phyloP scores from a whole-genome alignment of 163 green algal genomes.

The Dunaliella salina region DNA sequence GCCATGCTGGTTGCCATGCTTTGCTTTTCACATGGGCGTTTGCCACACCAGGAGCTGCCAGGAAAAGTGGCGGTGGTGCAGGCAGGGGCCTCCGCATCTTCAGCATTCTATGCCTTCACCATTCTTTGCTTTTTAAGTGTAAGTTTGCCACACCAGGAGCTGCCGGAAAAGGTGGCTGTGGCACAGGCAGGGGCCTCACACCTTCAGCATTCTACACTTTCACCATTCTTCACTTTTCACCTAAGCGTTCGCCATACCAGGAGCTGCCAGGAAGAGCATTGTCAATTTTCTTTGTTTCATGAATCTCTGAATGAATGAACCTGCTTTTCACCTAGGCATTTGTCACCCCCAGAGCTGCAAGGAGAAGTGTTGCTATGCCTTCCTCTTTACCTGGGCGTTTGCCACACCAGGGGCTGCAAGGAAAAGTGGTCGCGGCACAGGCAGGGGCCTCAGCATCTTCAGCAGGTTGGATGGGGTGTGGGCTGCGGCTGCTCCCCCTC shows the following conservation, averaged over 20 bases:
- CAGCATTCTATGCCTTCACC: too few species aligned
- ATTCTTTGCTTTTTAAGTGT: too few species aligned
- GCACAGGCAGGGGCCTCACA: too few species aligned
- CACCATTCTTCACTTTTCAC: too few species aligned
- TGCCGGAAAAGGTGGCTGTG: too few species aligned
- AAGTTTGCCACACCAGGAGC: too few species aligned
- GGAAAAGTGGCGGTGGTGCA: constrained; percentile 67
- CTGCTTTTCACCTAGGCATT: constrained; percentile 56
- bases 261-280: constrained; percentile 83
- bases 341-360: constrained; percentile 76
- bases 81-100: constrained; percentile 58
- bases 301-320: too few species aligned
- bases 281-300: too few species aligned
- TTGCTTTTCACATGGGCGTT: constrained; percentile 62
- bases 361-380: too few species aligned
- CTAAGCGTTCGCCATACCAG: constrained; percentile 76
- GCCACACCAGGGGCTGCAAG: constrained; percentile 79
- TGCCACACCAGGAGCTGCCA: constrained; percentile 78
- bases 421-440: constrained; percentile 66
- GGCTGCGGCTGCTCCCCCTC: constrained; percentile 16
- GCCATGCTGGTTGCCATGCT: too few species aligned
- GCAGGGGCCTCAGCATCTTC: constrained; percentile 57
- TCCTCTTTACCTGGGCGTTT: constrained; percentile 60
- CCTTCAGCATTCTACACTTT: too few species aligned
- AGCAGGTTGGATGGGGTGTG: constrained; percentile 58